Percentiles rank a stretch among this genome's conserved stretches.
These are phyloP conservation scores for Emergomyces orientalis DNA, from an alignment of 2,329 filamentous ascomycete genomes.

Conservation along the genomic window DNA sequence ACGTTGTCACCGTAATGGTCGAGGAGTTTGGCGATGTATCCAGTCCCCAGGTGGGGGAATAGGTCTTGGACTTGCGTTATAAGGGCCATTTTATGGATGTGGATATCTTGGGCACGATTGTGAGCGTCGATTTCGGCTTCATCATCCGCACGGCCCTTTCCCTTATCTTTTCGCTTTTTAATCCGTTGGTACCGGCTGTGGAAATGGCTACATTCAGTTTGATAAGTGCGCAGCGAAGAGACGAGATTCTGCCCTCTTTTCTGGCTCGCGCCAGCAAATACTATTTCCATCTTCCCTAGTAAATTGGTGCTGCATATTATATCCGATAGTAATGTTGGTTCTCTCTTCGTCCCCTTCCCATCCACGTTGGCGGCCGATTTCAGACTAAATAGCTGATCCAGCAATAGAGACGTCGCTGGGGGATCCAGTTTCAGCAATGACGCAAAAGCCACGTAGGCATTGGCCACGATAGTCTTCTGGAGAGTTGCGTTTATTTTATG, in stretches of 20 bases:
- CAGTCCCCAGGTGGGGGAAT: conserved; percentile 77
- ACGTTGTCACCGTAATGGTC: conserved; percentile 69
- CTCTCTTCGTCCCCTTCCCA: conserved; percentile 30
- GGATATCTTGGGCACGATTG: conserved; percentile 43
- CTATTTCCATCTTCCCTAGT: conserved; percentile 39
- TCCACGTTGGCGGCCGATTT: conserved; percentile 62
- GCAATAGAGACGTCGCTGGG: conserved; percentile 63
- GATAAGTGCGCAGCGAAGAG: conserved; percentile 32
- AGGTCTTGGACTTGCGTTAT: conserved; percentile 88
- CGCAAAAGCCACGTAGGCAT: conserved; percentile 64
- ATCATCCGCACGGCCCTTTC: conserved; percentile 28
- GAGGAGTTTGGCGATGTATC: conserved; percentile 68
- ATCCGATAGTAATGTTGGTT: conserved; percentile 63
- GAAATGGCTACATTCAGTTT: conserved; percentile 29
- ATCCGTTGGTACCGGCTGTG: conserved; percentile 37
- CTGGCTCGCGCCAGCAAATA: conserved; percentile 25
- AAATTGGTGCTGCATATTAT: conserved; percentile 73
- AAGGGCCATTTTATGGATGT: conserved; percentile 73
- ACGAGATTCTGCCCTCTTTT: conserved; percentile 36
- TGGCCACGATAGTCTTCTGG: conserved; percentile 59
- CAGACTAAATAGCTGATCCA: conserved; percentile 75
- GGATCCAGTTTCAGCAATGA: conserved; percentile 58
- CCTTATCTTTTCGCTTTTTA: conserved; percentile 29
- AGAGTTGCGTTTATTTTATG: conserved; percentile 51
- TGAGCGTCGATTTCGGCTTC: conserved; percentile 17